Percentiles rank a stretch among this genome's conserved stretches.
phyloP scores from a whole-genome alignment of 306 rosid genomes.

The Abrus pulchellus region DNA sequence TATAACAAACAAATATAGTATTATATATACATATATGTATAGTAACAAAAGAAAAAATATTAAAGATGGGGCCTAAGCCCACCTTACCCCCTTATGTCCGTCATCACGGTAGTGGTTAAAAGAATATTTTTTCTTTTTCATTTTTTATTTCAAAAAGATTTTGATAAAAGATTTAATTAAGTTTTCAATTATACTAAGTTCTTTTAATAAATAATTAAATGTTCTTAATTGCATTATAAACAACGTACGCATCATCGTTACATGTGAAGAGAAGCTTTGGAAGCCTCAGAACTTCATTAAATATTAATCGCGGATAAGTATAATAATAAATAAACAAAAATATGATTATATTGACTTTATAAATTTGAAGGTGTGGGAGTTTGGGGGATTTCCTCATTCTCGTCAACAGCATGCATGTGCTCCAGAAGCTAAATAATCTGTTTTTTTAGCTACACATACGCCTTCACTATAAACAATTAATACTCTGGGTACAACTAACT shows the following conservation, averaged over 20 bases:
- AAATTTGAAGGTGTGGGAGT: slow-evolving; percentile 59
- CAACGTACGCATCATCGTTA: slow-evolving; percentile 49
- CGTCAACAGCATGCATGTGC: slow-evolving; percentile 68
- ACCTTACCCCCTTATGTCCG: no score
- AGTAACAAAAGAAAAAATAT: no score
- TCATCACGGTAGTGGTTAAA: no score
- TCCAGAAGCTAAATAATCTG: slow-evolving; percentile 33
- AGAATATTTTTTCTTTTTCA: no score
- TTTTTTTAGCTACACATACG: slow-evolving; percentile 43
- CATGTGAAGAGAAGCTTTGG: slow-evolving; percentile 59
- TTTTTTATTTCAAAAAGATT: not conserved
- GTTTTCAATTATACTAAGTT: not conserved
- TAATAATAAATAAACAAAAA: slow-evolving; percentile 36
- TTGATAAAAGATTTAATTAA: not conserved
- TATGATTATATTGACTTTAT: slow-evolving; percentile 42
- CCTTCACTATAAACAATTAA: slow-evolving; percentile 42
- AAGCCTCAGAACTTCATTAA: slow-evolving; percentile 20
- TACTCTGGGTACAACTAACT: slow-evolving; percentile 49
- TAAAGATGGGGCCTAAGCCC: no score
- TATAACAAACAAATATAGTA: no score
- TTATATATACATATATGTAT: no score
- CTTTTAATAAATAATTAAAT: not conserved
- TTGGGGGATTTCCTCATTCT: slow-evolving; percentile 69
- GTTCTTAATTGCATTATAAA: slow-evolving; percentile 15
- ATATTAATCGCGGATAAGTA: slow-evolving; percentile 12